Percentiles rank a stretch among this genome's conserved stretches.
These are phyloP conservation scores for Epichloe aotearoae DNA, from an alignment of 2,329 filamentous ascomycete genomes.

Conservation along the genomic window DNA sequence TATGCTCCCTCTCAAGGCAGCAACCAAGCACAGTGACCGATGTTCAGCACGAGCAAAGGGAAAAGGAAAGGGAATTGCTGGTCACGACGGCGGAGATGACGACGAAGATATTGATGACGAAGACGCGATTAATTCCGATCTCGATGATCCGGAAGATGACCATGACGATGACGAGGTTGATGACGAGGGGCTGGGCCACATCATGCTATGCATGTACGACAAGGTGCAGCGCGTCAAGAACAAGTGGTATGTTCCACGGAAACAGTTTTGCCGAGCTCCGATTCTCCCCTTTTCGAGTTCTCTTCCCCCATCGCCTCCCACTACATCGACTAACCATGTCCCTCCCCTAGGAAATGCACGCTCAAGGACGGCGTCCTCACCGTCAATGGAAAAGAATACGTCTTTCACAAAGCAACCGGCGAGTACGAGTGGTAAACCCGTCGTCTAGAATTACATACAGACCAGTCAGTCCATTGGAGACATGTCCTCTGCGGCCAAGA, in stretches of 20 bases:
- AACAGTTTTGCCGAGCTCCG: no score
- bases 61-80: constrained; percentile 22
- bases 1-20: constrained; percentile 57
- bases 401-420: constrained; percentile 94
- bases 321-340: constrained; percentile 1
- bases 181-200: constrained; percentile 70
- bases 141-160: constrained; percentile 88
- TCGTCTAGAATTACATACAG: no score
- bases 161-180: constrained; percentile 74
- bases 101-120: constrained; percentile 59
- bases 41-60: constrained; percentile 10
- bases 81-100: constrained; percentile 52
- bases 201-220: constrained; percentile 98
- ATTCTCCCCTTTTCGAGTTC: neutral
- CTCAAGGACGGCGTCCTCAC: constrained; percentile 93
- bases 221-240: constrained; percentile 99
- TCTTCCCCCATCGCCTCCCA: constrained; percentile 6
- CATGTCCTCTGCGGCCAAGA: neutral
- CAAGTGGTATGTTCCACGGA: constrained; percentile 55
- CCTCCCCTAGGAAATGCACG: constrained; percentile 67
- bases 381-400: constrained; percentile 87
- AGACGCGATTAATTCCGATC: constrained; percentile 95
- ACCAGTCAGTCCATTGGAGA: no score
- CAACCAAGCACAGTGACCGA: constrained; percentile 21
- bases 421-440: constrained; percentile 84